phyloP scores from a whole-genome alignment of 257 asterid species.

The Nicotiana otophora region DNA sequence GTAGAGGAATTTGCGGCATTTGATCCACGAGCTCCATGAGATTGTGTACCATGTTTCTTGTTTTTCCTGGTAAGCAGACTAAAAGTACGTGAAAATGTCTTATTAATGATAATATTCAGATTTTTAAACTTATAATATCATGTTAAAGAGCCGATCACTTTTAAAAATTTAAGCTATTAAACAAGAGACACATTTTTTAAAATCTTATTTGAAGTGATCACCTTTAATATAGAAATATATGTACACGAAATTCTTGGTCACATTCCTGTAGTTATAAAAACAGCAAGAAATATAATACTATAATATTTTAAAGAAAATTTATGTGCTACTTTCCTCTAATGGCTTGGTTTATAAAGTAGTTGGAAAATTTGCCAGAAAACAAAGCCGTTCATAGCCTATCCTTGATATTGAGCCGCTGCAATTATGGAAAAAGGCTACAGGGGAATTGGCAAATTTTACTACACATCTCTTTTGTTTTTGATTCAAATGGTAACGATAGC shows the following conservation, averaged over 20 bases:
- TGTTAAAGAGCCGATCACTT: no score
- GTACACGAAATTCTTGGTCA: background rate
- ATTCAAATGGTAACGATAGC: background rate
- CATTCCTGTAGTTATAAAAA: background rate
- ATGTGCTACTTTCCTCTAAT: background rate
- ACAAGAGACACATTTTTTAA: no score
- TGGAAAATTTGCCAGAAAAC: background rate
- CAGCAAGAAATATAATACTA: background rate
- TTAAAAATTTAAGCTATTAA: no score
- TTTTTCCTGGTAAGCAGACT: background rate
- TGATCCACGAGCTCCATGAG: no score
- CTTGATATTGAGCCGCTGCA: constrained; percentile 4
- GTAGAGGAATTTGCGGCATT: no score
- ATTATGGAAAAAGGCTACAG: constrained; percentile 22
- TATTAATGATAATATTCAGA: no score
- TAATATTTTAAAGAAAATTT: background rate
- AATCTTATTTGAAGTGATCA: no score
- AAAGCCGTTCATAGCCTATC: background rate
- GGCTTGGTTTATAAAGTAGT: background rate
- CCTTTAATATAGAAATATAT: no score
- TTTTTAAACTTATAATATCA: no score
- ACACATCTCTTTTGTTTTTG: constrained; percentile 26
- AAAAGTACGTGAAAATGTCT: background rate
- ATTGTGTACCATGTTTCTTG: background rate
- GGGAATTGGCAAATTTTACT: constrained; percentile 19